These are phyloP conservation scores for Linaria vulgaris DNA, from an alignment of 257 asterid species.

Conservation along the genomic window DNA sequence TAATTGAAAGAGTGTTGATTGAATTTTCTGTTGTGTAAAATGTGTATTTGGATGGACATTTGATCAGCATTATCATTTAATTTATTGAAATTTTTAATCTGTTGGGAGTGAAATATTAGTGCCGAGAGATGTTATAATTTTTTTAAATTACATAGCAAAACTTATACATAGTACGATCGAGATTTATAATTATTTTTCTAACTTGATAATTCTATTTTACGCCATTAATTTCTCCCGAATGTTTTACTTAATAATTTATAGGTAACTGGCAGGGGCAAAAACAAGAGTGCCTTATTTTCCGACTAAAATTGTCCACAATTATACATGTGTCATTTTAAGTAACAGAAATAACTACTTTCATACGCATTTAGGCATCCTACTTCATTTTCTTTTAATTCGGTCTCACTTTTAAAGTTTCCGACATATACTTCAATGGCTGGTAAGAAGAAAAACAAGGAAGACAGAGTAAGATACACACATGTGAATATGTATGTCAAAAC, in stretches of 20 bases:
- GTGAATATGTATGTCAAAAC: background rate
- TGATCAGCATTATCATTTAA: background rate
- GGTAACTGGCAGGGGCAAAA: background rate
- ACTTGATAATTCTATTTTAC: too few species aligned
- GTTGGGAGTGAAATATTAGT: too few species aligned
- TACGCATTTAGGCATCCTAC: slow-evolving; percentile 20
- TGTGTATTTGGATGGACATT: background rate
- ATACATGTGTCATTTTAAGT: slow-evolving; percentile 22
- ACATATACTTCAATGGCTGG: slow-evolving; percentile 39
- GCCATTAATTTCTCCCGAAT: too few species aligned
- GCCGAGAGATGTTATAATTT: too few species aligned
- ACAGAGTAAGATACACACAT: slow-evolving; percentile 29
- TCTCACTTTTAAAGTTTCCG: slow-evolving; percentile 22
- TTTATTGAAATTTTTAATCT: too few species aligned
- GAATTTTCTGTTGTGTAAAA: background rate
- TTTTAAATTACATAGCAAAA: too few species aligned
- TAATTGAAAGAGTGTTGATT: background rate
- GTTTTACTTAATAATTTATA: too few species aligned
- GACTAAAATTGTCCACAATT: background rate
- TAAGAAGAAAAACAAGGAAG: slow-evolving; percentile 31
- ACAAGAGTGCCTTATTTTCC: background rate
- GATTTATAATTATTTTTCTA: too few species aligned
- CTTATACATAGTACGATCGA: too few species aligned
- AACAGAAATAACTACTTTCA: slow-evolving; percentile 29
- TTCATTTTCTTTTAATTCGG: slow-evolving; percentile 24